These are phyloP conservation scores for Arthrocladium fulminans DNA, from an alignment of 2,329 filamentous ascomycete species.

Conservation along the genomic window DNA sequence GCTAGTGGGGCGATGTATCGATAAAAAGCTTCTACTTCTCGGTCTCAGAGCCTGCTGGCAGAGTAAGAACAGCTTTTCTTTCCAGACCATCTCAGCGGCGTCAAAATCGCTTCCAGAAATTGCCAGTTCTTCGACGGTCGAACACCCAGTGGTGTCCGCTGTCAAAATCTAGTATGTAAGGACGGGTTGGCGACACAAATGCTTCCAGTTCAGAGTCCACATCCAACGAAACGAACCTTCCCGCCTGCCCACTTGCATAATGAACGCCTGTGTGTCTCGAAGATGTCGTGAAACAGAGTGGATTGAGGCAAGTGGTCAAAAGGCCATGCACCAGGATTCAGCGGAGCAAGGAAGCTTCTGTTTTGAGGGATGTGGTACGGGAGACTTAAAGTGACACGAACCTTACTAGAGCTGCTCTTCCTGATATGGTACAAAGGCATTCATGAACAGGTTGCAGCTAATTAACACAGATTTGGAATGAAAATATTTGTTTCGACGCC, in stretches of 20 bases:
- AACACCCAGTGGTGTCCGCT: slow-evolving; percentile 9
- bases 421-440: background rate
- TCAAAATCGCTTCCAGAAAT: too few relatives aligned
- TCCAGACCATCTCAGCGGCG: too few relatives aligned
- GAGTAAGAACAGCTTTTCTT: too few relatives aligned
- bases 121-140: background rate
- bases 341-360: background rate
- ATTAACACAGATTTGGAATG: background rate
- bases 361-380: background rate
- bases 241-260: background rate
- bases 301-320: background rate
- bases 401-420: too few relatives aligned
- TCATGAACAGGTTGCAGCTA: background rate
- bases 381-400: background rate
- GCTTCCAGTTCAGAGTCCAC: background rate
- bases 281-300: background rate
- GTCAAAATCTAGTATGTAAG: slow-evolving; percentile 10
- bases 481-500: background rate
- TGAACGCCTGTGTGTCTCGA: background rate
- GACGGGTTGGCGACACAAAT: slow-evolving; percentile 8
- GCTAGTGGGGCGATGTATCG: too few relatives aligned
- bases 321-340: background rate
- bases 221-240: background rate
- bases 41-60: too few relatives aligned
- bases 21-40: too few relatives aligned